Evolutionary conservation across 2,329 filamentous ascomycete genomes (phyloP).

Genomic region (Neofusicoccum sp.): DNA sequence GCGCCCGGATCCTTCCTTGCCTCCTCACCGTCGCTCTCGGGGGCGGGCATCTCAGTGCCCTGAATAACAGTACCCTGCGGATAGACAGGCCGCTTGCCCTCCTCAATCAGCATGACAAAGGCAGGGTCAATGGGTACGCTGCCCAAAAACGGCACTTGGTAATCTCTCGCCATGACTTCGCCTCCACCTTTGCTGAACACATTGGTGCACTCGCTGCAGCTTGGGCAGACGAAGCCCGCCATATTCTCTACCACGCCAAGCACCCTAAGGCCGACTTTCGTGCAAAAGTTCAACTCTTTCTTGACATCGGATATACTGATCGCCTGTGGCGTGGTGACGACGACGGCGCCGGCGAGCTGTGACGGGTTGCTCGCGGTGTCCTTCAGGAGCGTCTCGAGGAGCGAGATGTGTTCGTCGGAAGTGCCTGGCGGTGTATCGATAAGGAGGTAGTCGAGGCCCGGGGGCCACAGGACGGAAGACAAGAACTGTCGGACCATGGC

Average conservation of each 20-base stretch:
- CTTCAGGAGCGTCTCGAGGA: slow-evolving; percentile 54
- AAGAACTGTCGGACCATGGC: slow-evolving; percentile 98
- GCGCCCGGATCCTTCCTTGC: slow-evolving; percentile 32
- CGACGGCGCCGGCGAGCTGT: slow-evolving; percentile 80
- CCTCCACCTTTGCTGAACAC: slow-evolving; percentile 92
- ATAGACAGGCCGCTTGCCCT: slow-evolving; percentile 64
- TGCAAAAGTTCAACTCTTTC: slow-evolving; percentile 92
- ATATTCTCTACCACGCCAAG: slow-evolving; percentile 97
- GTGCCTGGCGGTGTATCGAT: slow-evolving; percentile 97
- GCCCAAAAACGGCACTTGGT: slow-evolving; percentile 79
- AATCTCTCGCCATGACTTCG: slow-evolving; percentile 82
- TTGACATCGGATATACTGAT: slow-evolving; percentile 90
- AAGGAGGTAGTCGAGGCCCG: slow-evolving; percentile 81
- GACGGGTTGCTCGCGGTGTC: slow-evolving; percentile 45
- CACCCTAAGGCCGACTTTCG: slow-evolving; percentile 74
- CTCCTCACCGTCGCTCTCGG: slow-evolving; percentile 28
- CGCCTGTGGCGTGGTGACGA: slow-evolving; percentile 95
- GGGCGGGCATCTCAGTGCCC: slow-evolving; percentile 21
- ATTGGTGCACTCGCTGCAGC: slow-evolving; percentile 80
- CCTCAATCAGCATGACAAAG: slow-evolving; percentile 85
- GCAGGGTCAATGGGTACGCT: slow-evolving; percentile 89
- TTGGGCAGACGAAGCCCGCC: slow-evolving; percentile 82
- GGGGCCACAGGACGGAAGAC: slow-evolving; percentile 82
- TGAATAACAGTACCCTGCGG: slow-evolving; percentile 59
- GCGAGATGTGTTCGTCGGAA: slow-evolving; percentile 43